A percentile compares a stretch with the other conserved stretches of the same genome.
Evolutionary conservation across 805 yeast species (phyloP).

Genomic region (Kockiozyma suomiensis): DNA sequence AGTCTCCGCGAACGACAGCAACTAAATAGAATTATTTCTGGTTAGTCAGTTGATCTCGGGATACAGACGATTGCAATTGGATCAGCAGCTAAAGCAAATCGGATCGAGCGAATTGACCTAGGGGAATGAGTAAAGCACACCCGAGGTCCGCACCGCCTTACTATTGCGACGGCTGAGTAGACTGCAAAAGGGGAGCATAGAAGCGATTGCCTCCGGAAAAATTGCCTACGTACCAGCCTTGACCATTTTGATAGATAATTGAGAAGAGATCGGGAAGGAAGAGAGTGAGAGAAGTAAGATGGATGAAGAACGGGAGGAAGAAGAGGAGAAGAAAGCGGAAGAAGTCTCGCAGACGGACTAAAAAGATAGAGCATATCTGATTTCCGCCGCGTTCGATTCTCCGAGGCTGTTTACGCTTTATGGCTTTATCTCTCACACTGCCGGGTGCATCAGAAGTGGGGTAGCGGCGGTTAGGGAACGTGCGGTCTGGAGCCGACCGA

Average conservation of each 20-base stretch:
- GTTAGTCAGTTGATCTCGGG: slow-evolving; percentile 2
- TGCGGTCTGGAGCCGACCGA: background rate
- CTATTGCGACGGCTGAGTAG: too few relatives aligned
- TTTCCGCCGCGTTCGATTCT: background rate
- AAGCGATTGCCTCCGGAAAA: background rate
- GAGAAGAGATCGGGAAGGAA: background rate
- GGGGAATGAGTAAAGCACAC: too few relatives aligned
- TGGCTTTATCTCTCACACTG: background rate
- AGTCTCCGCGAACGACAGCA: slow-evolving; percentile 95
- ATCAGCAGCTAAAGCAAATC: too few relatives aligned
- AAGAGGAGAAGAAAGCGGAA: background rate
- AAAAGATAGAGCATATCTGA: too few relatives aligned
- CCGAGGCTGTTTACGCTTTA: background rate
- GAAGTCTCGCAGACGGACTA: background rate
- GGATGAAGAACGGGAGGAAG: slow-evolving; percentile 1
- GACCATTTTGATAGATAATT: slow-evolving; percentile 50
- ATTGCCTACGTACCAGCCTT: slow-evolving; percentile 59
- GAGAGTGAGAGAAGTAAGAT: background rate
- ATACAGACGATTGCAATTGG: background rate
- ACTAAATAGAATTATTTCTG: slow-evolving; percentile 55
- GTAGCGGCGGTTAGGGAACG: background rate
- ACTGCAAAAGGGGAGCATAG: too few relatives aligned
- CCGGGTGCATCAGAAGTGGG: background rate
- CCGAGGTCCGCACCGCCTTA: too few relatives aligned
- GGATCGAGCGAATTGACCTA: too few relatives aligned